Evolutionary conservation across 2,329 filamentous ascomycete species (phyloP), one percentile per base, ranked within the genome.

Genomic region (Aspergillus transmontanensis): DNA sequence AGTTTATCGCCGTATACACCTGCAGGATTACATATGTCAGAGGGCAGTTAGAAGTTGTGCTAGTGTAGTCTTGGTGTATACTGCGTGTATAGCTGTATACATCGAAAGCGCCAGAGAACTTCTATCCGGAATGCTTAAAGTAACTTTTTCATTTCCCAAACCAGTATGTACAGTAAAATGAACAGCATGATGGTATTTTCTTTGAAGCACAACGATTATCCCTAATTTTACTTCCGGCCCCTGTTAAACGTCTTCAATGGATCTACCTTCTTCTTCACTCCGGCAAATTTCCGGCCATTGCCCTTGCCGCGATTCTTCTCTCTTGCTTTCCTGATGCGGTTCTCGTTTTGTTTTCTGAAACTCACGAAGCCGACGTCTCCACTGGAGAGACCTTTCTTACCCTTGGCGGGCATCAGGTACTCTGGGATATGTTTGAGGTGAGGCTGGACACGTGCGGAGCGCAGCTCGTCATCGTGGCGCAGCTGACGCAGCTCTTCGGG

Each of bases 361-460:
- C 90, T 87, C 39, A 97, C 92, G 72, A 93, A 95, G 2, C 92
- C 92, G 60, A 93, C 84, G 62, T 92, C 85, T 30, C 86, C 85
- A 16, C 84, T 81, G 39, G 85, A 86, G 59, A 92, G 80, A 0
- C 85, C 89, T 72, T 90, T 89, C 76, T 87, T 90, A 48, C 90
- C 90, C 73, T 87, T 93, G 74, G 78, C 85, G 81, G 95, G 95
- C 71, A 99, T 82, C 58, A 99, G 81, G 75, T 99, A 99, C 54
- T 97, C 94, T 0, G 95, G 95, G 1, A 99, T 91, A 76, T 97
- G 92, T 79, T 93, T 96, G 68, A 99, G 82, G 82, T 99, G 95
- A 9, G 91, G 86, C 79, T 98, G 94, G 53, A 93, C 89, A 63
- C 92, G 84, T 16, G 94, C 92, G 28, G 93, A 89, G 64, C 93